phyloP scores from a whole-genome alignment of 495 filamentous ascomycete genomes.

The Cercophora sp. region DNA sequence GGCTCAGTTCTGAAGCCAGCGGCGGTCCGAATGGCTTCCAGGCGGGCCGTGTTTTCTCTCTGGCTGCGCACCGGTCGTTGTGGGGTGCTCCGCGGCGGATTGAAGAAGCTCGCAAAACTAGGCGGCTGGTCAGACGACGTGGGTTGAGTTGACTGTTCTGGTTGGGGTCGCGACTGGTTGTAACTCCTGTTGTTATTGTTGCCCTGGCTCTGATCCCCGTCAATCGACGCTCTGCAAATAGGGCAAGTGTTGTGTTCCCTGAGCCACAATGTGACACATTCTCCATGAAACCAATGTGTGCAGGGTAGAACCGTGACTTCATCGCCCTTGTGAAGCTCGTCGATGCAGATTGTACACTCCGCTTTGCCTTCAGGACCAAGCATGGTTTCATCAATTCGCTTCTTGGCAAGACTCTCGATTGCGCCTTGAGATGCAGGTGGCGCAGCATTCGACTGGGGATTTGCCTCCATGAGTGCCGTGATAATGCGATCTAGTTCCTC shows the following conservation, averaged over 20 bases:
- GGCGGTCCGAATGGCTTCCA: conserved; percentile 21
- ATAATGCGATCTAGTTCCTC: conserved; percentile 89
- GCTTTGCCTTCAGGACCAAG: conserved; percentile 56
- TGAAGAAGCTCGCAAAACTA: neutral
- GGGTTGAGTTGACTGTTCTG: neutral
- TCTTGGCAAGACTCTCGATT: conserved; percentile 70
- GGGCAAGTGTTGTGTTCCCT: conserved; percentile 88
- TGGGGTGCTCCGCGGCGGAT: no score
- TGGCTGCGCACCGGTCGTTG: no score
- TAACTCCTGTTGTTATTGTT: neutral
- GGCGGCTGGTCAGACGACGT: neutral
- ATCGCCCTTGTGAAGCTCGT: conserved; percentile 68
- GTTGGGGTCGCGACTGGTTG: neutral
- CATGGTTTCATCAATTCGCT: conserved; percentile 61
- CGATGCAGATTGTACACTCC: conserved; percentile 94
- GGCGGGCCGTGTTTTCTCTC: conserved; percentile 22
- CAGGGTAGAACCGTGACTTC: conserved; percentile 81
- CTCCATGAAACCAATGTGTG: conserved; percentile 84
- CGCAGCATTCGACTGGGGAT: conserved; percentile 68
- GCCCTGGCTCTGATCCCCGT: conserved; percentile 21
- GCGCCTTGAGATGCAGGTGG: conserved; percentile 73
- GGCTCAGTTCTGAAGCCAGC: neutral
- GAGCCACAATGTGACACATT: conserved; percentile 76
- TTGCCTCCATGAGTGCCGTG: conserved; percentile 79
- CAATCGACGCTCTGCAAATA: conserved; percentile 76